Conservation (phyloP, 768 basidiomycete genomes). For the Phaffia tasmanica region DNA sequence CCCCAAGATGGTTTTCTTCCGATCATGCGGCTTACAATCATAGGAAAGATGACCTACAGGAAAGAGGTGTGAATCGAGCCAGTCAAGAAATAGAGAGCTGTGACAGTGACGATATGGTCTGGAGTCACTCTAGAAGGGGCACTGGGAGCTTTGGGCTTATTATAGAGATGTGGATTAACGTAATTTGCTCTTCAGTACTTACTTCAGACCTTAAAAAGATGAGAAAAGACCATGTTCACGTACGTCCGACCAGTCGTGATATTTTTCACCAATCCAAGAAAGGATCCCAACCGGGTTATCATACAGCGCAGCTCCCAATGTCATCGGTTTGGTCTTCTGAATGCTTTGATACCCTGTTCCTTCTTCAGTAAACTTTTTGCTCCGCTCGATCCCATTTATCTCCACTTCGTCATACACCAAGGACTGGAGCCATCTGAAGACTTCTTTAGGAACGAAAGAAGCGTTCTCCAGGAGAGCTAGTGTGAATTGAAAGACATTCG, state of each 20-base stretch:
- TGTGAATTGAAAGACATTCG: neutral
- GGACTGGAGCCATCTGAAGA: conserved; percentile 4
- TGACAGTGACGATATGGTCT: conserved; percentile 13
- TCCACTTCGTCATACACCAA: conserved; percentile 10
- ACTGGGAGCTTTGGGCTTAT: neutral
- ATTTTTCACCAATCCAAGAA: conserved; percentile 32
- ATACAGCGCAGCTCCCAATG: neutral
- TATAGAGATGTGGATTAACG: neutral
- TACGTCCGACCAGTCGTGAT: conserved; percentile 30
- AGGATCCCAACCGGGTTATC: conserved; percentile 28
- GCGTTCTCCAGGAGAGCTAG: neutral
- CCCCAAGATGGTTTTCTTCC: no score
- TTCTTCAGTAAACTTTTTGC: conserved; percentile 15
- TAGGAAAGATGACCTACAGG: neutral
- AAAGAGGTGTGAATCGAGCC: conserved; percentile 13
- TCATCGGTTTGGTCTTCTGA: conserved; percentile 23
- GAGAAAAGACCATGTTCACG: no score
- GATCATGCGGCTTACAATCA: no score
- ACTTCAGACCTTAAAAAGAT: no score
- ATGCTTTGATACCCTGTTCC: conserved; percentile 26
- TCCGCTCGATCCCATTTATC: neutral
- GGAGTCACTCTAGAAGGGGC: neutral
- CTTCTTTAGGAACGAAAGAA: neutral
- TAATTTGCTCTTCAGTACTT: no score
- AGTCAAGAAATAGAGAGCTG: conserved; percentile 13